Percentiles rank a stretch among this genome's conserved stretches.
phyloP scores from a whole-genome alignment of 2,329 filamentous ascomycete species.

The Berkeleyomyces rouxiae region DNA sequence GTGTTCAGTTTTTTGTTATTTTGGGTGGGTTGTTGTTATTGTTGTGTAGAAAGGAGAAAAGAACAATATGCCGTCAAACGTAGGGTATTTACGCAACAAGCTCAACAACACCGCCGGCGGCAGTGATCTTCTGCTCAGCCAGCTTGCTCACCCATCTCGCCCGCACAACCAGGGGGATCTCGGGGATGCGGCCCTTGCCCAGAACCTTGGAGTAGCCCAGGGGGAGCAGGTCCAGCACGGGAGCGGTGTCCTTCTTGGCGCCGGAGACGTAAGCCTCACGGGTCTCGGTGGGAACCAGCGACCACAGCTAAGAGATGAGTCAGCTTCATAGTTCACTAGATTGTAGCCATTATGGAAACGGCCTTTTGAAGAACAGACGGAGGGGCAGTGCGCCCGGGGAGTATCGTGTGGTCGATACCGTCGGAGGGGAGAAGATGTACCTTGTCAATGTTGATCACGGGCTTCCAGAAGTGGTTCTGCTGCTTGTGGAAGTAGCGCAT shows the following conservation, averaged over 20 bases:
- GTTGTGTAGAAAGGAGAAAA: slow-evolving; percentile 11
- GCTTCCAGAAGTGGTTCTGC: slow-evolving; percentile 95
- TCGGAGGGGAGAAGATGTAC: slow-evolving; percentile 28
- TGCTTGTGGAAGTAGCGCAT: slow-evolving; percentile 96
- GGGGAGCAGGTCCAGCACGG: slow-evolving; percentile 92
- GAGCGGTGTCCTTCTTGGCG: slow-evolving; percentile 73
- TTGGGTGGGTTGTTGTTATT: slow-evolving; percentile 13
- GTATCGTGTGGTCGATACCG: neutral
- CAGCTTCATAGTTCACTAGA: slow-evolving; percentile 16
- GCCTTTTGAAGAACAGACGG: neutral
- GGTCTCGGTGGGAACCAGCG: slow-evolving; percentile 80
- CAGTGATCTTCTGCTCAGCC: slow-evolving; percentile 98
- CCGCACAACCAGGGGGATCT: slow-evolving; percentile 85
- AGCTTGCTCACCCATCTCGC: slow-evolving; percentile 90
- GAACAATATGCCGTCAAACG: slow-evolving; percentile 12
- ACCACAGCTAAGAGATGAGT: slow-evolving; percentile 55
- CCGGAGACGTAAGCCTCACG: slow-evolving; percentile 80
- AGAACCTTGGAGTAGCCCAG: slow-evolving; percentile 98
- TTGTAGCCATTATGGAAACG: neutral
- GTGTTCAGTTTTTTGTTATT: slow-evolving; percentile 14
- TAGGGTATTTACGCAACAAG: slow-evolving; percentile 55
- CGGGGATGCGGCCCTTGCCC: slow-evolving; percentile 90
- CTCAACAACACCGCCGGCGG: slow-evolving; percentile 90
- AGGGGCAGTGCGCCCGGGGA: neutral
- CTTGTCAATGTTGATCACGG: slow-evolving; percentile 97